phyloP scores from a whole-genome alignment of 768 basidiomycete genomes.

The Mycena alexandri region DNA sequence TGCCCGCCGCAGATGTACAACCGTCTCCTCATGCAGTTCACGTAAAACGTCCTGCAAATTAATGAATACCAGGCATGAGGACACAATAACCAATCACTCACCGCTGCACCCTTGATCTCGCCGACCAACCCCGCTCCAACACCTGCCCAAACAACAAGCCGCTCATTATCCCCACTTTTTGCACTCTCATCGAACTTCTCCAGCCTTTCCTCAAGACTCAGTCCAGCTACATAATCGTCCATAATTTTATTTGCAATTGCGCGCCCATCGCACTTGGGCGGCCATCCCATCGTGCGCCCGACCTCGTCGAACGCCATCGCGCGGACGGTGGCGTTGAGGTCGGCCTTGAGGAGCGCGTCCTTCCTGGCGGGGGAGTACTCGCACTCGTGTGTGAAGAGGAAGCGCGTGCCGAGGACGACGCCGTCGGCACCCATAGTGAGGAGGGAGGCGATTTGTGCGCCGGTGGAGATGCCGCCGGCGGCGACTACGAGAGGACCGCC shows the following conservation, averaged over 20 bases:
- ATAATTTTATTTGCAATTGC: conserved; percentile 53
- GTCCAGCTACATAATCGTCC: conserved; percentile 46
- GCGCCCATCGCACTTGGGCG: conserved; percentile 55
- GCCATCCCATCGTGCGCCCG: conserved; percentile 54
- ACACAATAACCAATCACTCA: not conserved
- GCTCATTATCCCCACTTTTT: conserved; percentile 45
- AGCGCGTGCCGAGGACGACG: conserved; percentile 62
- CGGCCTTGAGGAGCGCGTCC: conserved; percentile 50
- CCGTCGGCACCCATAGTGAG: conserved; percentile 61
- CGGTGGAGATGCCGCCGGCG: conserved; percentile 63
- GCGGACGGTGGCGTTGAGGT: conserved; percentile 50
- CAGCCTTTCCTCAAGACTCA: conserved; percentile 45
- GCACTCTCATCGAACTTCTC: conserved; percentile 46
- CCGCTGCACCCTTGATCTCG: conserved; percentile 43
- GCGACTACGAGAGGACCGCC: conserved; percentile 55
- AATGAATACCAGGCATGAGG: no score
- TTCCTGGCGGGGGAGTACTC: conserved; percentile 55
- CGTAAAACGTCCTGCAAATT: conserved; percentile 24
- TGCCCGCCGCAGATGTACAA: not conserved
- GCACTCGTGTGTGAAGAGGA: conserved; percentile 60
- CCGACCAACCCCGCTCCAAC: conserved; percentile 51
- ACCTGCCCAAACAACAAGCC: conserved; percentile 59
- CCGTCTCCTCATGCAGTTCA: conserved; percentile 20
- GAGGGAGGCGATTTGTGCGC: conserved; percentile 56
- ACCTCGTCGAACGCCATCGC: conserved; percentile 57